Evolutionary conservation across 1,139 yeast species (phyloP), one percentile per base, ranked within the genome.

Genomic region (Fermentozyma sake): DNA sequence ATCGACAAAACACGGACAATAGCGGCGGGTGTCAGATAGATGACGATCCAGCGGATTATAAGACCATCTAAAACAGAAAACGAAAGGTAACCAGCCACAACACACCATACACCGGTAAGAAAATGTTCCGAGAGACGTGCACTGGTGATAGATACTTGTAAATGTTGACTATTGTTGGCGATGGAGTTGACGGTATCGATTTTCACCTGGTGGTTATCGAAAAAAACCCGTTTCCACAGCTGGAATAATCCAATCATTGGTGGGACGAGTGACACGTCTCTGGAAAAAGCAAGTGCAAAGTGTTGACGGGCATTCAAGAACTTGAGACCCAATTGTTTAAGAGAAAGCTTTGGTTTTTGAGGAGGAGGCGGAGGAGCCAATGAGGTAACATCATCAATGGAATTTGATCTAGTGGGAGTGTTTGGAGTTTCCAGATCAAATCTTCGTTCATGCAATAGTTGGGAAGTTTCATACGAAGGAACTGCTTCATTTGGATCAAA

Each of bases 1-100:
- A 86, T 78, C 6, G 95, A 79, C 27, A 87, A 61, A 66, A 87
- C 85, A 29, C 97, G 65, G 13, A 89, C 72, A 19, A 87, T 83
- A 0, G 95, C 95, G 0, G 96, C 97, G 2, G 83, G 68, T 0
- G 89, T 79, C 38, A 86, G 82, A 51, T 89, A 89, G 12, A 84
- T 85, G 21, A 89, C 93, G 20, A 89, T 84, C 94, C 97, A 91
- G 24, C 98, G 66, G 13, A 86, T 82, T 80, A 89, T 85, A 20
- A 91, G 62, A 0, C 96, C 94, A 49, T 89, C 96, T 21, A 89
- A 62, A 4, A 86, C 87, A 2, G 89, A 76, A 52, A 79, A 87
- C 8, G 94, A 79, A 33, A 91, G 62, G 48, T 86, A 86, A 3
- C 87, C 87, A 2, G 94, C 76, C 5, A 91, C 97, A 6, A 83